A percentile compares a stretch with the other conserved stretches of the same genome.
Conservation (phyloP, 2,329 filamentous ascomycete species). For the Beauveria sp. region DNA sequence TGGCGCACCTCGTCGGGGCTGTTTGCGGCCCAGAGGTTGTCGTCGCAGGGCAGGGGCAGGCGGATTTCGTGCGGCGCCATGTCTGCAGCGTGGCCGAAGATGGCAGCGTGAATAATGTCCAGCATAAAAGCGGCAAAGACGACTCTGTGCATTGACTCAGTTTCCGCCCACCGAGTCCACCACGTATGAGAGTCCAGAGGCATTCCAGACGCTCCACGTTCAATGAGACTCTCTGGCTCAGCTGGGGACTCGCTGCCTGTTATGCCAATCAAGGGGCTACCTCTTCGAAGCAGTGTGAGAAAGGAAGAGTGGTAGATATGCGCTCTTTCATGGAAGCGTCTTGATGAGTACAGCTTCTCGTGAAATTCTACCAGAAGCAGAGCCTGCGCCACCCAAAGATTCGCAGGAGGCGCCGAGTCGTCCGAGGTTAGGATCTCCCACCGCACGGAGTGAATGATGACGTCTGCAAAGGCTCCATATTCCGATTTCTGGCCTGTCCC, state of each 20-base stretch:
- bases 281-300: constrained; percentile 74
- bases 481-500: constrained; percentile 42
- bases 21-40: constrained; percentile 75
- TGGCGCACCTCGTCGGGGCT: constrained; percentile 70
- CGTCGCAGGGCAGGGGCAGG: constrained; percentile 78
- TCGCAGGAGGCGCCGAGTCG: constrained; percentile 76
- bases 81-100: constrained; percentile 85
- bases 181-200: constrained; percentile 42
- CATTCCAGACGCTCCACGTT: constrained; percentile 31
- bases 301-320: constrained; percentile 88
- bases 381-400: constrained; percentile 82
- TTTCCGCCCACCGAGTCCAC: constrained; percentile 85
- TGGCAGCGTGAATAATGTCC: constrained; percentile 81
- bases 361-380: constrained; percentile 78
- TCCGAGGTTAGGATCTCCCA: constrained; percentile 79
- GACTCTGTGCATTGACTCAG: constrained; percentile 77
- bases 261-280: constrained; percentile 76
- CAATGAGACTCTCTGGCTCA: constrained; percentile 30
- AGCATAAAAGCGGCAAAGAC: constrained; percentile 87
- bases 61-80: constrained; percentile 90
- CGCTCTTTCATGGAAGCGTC: constrained; percentile 74
- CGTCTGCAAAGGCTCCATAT: constrained; percentile 41
- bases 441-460: constrained; percentile 64
- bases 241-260: constrained; percentile 73
- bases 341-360: constrained; percentile 85